Evolutionary conservation across 2,329 filamentous ascomycete species (phyloP).

Genomic region (Ophiostoma perfectum): DNA sequence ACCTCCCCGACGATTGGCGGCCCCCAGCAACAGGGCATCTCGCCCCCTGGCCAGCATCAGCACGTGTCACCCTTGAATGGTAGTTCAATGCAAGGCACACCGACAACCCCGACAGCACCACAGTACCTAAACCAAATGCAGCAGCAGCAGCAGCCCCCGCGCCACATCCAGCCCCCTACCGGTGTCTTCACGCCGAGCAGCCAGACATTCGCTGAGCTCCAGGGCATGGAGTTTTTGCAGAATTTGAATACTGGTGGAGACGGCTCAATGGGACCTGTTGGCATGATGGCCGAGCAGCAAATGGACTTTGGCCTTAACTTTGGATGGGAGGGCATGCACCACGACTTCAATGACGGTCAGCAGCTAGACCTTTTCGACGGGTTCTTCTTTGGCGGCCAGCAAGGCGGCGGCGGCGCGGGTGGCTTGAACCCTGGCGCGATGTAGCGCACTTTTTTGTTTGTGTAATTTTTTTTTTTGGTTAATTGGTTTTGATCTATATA

Average conservation of each 20-base stretch:
- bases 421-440: constrained; percentile 14
- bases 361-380: constrained; percentile 65
- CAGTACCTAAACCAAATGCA: constrained; percentile 26
- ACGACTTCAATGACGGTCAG: constrained; percentile 56
- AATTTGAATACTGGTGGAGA: constrained; percentile 34
- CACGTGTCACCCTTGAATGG: constrained; percentile 20
- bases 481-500: background rate
- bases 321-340: constrained; percentile 57
- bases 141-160: constrained; percentile 26
- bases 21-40: constrained; percentile 14
- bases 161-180: background rate
- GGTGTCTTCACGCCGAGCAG: constrained; percentile 27
- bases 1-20: constrained; percentile 38
- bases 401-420: constrained; percentile 32
- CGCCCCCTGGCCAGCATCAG: constrained; percentile 5
- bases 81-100: constrained; percentile 21
- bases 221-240: constrained; percentile 52
- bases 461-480: background rate
- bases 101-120: constrained; percentile 18
- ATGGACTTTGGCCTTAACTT: constrained; percentile 63
- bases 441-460: background rate
- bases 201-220: constrained; percentile 43
- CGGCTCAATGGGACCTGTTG: constrained; percentile 17
- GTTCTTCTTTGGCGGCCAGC: constrained; percentile 63
- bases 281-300: constrained; percentile 39